Evolutionary conservation across 129 eudicot species (phyloP), one percentile per base, ranked within the genome.

Genomic region (Rutidosis leptorrhynchoides): DNA sequence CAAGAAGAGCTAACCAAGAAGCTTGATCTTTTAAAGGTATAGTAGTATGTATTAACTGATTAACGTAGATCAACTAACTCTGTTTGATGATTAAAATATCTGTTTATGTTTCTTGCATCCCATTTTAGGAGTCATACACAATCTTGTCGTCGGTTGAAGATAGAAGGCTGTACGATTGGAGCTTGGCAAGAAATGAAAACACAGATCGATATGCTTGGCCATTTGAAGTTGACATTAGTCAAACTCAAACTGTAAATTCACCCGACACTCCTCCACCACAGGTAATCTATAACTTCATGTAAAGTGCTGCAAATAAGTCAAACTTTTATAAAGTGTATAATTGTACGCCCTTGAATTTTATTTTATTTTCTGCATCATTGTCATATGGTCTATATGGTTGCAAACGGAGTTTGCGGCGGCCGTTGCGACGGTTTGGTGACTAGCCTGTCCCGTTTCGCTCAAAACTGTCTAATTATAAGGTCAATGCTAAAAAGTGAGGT

Each of bases 81-180:
- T 49, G 74, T 67, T 67, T 33, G 72, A 48, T 48, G 17, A 45
- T 5, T 67, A 42, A 42, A 49, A 64, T 66, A 55, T 51, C 0
- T 29, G 26, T 71, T 57, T 27, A 45, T 64, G 66, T 28, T 52
- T 43, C 10, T 55, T 49, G 20, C n/a, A 8, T 40, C 64, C 0
- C 43, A 57, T 15, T 33, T 32, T 40, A 92, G 95, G 98, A 88
- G 56, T 82, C 98, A 0, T 77, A 88, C 67, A 59, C 87, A 2
- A 81, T 88, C n/a, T 78, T 92, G 74, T 88, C 98, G 0, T 51
- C 87, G 0, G 84, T 59, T 21, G 87, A 88, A 53, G 98, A 92
- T 54, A 82, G 96, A 76, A 88, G 98, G 62, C 20, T 92, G 45
- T 88, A 92, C 3, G 96, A 92, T 78, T 92, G 98, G 96, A 92